A percentile compares a stretch with the other conserved stretches of the same genome.
Evolutionary conservation across 805 yeast species (phyloP).

Genomic region (Ogataea glucozyma): DNA sequence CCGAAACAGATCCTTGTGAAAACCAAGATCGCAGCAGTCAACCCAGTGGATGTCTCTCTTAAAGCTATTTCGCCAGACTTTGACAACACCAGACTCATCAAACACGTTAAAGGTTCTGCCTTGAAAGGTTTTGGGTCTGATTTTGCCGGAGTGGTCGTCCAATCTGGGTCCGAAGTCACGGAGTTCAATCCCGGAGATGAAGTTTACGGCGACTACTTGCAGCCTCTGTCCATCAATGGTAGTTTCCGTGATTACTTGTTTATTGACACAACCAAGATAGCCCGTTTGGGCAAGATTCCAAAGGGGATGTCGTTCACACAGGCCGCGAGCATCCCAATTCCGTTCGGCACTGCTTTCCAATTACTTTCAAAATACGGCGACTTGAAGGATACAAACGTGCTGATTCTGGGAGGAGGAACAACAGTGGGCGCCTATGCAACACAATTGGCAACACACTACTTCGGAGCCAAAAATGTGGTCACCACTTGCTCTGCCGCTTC

Average conservation of each 20-base stretch:
- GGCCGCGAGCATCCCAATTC: slow-evolving; percentile 69
- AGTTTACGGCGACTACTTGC: slow-evolving; percentile 15
- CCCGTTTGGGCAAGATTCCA: slow-evolving; percentile 47
- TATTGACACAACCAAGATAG: slow-evolving; percentile 35
- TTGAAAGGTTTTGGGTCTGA: slow-evolving; percentile 23
- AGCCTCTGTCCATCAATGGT: slow-evolving; percentile 31
- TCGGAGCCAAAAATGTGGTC: slow-evolving; percentile 51
- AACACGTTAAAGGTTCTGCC: not conserved
- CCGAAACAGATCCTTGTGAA: slow-evolving; percentile 21
- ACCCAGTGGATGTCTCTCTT: slow-evolving; percentile 22
- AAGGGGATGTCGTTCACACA: slow-evolving; percentile 46
- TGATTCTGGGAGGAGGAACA: slow-evolving; percentile 75
- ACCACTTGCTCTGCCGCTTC: slow-evolving; percentile 46
- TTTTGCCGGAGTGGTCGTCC: slow-evolving; percentile 22
- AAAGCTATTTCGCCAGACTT: slow-evolving; percentile 12
- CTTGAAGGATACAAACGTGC: slow-evolving; percentile 46
- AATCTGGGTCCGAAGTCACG: slow-evolving; percentile 19
- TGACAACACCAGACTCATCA: not conserved
- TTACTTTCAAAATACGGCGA: slow-evolving; percentile 25
- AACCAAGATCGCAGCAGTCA: slow-evolving; percentile 19
- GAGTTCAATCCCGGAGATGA: slow-evolving; percentile 19
- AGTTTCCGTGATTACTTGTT: slow-evolving; percentile 47
- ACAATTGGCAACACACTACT: slow-evolving; percentile 54
- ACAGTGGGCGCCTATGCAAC: slow-evolving; percentile 59
- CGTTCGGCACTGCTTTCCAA: slow-evolving; percentile 59